Evolutionary conservation across 2,329 filamentous ascomycete species (phyloP).

Genomic region (Cercospora sp.): DNA sequence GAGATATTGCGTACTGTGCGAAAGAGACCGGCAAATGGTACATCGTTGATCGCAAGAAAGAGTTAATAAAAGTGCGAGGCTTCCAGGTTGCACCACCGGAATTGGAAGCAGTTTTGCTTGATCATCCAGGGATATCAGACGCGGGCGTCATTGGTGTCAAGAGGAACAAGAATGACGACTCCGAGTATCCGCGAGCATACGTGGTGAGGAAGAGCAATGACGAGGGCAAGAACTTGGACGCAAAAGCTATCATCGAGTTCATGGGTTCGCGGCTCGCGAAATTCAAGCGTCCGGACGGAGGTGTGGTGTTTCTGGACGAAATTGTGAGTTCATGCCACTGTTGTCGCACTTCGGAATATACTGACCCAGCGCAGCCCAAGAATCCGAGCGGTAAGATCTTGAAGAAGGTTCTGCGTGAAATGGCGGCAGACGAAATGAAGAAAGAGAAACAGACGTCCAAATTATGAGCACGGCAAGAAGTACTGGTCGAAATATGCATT

Average conservation of each 20-base stretch:
- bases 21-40: slow-evolving; percentile 80
- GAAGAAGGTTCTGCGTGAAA: slow-evolving; percentile 49
- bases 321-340: slow-evolving; percentile 38
- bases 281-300: slow-evolving; percentile 63
- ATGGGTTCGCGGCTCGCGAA: slow-evolving; percentile 62
- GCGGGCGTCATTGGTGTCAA: slow-evolving; percentile 77
- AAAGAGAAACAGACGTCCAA: slow-evolving; percentile 65
- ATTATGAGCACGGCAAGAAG: slow-evolving; percentile 19
- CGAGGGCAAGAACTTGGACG: slow-evolving; percentile 53
- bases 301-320: slow-evolving; percentile 57
- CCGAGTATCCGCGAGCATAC: slow-evolving; percentile 65
- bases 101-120: slow-evolving; percentile 74
- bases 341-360: not conserved
- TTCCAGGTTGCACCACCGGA: slow-evolving; percentile 82
- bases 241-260: slow-evolving; percentile 56
- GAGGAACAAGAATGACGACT: slow-evolving; percentile 54
- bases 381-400: slow-evolving; percentile 64
- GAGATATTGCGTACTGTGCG: slow-evolving; percentile 66
- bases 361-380: slow-evolving; percentile 48
- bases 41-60: slow-evolving; percentile 79
- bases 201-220: slow-evolving; percentile 57
- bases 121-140: slow-evolving; percentile 71
- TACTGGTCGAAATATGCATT: not conserved
- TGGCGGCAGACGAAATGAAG: slow-evolving; percentile 74
- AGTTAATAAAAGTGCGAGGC: slow-evolving; percentile 59